Evolutionary conservation across 139 green algal genomes (phyloP).

Genomic region (Tetradesmus lagerheimii): DNA sequence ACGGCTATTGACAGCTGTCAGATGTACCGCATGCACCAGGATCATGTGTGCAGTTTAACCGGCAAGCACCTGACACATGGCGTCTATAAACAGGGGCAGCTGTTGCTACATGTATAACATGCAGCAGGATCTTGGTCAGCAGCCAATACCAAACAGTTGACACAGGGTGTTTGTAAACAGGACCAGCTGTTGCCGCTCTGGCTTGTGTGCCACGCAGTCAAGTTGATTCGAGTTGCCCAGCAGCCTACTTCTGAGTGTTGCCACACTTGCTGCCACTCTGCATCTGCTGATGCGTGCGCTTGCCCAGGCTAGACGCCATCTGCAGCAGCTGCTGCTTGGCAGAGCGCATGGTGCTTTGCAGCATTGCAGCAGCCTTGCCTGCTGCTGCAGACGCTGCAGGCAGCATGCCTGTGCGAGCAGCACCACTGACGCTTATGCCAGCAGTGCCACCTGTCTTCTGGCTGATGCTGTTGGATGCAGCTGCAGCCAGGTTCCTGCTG

Average conservation of each 20-base stretch:
- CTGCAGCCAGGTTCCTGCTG: background rate
- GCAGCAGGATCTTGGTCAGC: background rate
- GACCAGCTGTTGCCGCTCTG: background rate
- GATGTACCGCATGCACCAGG: too few relatives aligned
- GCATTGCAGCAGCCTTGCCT: background rate
- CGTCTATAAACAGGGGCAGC: too few relatives aligned
- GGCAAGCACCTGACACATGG: background rate
- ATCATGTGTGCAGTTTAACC: background rate
- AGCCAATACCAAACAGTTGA: background rate
- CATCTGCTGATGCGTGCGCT: background rate
- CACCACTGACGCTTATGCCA: background rate
- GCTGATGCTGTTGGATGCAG: background rate
- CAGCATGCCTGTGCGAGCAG: background rate
- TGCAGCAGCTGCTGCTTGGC: constrained; percentile 24
- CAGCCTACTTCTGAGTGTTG: background rate
- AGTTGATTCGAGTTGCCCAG: background rate
- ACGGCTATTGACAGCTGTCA: too few relatives aligned
- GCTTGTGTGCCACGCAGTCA: too few relatives aligned
- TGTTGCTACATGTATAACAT: too few relatives aligned
- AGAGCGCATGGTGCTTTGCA: background rate
- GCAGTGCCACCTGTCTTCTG: background rate
- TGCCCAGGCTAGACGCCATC: background rate
- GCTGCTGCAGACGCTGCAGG: background rate
- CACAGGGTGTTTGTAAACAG: background rate
- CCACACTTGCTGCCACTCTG: background rate